Percentiles rank a stretch among this genome's conserved stretches.
phyloP scores from a whole-genome alignment of 2,329 filamentous ascomycete genomes.

The Penicillium sp. region DNA sequence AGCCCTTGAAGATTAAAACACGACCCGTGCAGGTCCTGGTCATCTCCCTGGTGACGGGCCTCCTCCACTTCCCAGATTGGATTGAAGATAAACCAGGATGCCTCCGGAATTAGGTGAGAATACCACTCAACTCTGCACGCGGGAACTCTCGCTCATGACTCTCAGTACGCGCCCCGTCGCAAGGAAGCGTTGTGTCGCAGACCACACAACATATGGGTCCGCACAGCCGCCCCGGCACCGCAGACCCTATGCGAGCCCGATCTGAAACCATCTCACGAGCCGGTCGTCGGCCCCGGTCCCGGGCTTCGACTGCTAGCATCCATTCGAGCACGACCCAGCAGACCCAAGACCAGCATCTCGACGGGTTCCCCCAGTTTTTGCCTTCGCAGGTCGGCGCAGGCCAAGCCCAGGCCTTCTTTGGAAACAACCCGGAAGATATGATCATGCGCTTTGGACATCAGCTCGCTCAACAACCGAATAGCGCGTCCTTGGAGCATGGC shows the following conservation, averaged over 20 bases:
- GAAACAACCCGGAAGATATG: slow-evolving; percentile 42
- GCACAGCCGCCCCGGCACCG: slow-evolving; percentile 39
- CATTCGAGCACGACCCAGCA: slow-evolving; percentile 46
- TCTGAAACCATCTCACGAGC: slow-evolving; percentile 41
- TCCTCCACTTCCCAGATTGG: slow-evolving; percentile 22
- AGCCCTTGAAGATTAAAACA: slow-evolving; percentile 3
- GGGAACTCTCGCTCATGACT: slow-evolving; percentile 7
- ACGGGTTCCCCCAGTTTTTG: slow-evolving; percentile 39
- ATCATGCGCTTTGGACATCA: slow-evolving; percentile 44
- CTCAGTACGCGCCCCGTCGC: slow-evolving; percentile 35
- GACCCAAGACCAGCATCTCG: slow-evolving; percentile 41
- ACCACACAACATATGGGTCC: slow-evolving; percentile 34
- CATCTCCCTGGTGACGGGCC: slow-evolving; percentile 26
- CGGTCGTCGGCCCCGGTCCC: slow-evolving; percentile 41
- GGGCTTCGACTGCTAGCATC: slow-evolving; percentile 46
- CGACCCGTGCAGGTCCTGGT: slow-evolving; percentile 13
- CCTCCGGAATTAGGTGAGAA: slow-evolving; percentile 23
- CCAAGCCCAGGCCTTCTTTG: slow-evolving; percentile 38
- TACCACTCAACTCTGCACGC: slow-evolving; percentile 5
- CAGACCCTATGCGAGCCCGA: slow-evolving; percentile 39
- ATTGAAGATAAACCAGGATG: slow-evolving; percentile 15
- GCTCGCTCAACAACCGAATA: slow-evolving; percentile 36
- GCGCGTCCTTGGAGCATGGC: slow-evolving; percentile 34
- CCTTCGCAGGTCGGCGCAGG: slow-evolving; percentile 31
- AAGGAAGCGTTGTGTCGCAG: slow-evolving; percentile 38